A percentile compares a stretch with the other conserved stretches of the same genome.
Evolutionary conservation across 139 green algal genomes (phyloP).

Genomic region (Chlamydomonas schloesseri): DNA sequence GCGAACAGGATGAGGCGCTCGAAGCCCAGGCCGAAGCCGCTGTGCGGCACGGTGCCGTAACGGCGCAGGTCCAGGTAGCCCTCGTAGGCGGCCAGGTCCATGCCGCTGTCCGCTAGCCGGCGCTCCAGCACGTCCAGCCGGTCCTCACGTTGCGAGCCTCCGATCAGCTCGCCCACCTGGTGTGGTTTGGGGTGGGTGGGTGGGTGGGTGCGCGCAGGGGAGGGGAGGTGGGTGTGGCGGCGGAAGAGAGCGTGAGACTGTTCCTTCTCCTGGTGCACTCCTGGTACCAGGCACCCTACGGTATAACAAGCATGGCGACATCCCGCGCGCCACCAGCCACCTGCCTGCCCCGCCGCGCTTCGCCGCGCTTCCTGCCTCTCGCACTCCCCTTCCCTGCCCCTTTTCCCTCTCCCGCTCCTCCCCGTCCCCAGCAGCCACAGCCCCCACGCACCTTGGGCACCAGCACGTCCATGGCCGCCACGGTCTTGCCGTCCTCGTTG

Average conservation of each 20-base stretch:
- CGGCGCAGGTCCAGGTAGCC: constrained; percentile 96
- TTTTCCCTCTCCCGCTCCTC: background rate
- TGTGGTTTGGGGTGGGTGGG: background rate
- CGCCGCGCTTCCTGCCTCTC: no score
- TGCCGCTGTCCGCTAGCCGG: constrained; percentile 79
- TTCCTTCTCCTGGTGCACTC: no score
- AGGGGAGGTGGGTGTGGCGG: background rate
- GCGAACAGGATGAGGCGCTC: constrained; percentile 98
- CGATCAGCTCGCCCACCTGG: constrained; percentile 91
- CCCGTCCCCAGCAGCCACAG: background rate
- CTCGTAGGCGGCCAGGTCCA: constrained; percentile 87
- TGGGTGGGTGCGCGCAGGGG: background rate
- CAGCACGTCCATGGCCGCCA: constrained; percentile 98
- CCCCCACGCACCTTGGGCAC: constrained; percentile 86
- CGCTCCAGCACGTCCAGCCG: constrained; percentile 73
- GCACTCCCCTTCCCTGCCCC: no score
- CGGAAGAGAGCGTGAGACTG: no score
- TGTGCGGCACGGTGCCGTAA: constrained; percentile 95
- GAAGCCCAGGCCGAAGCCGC: constrained; percentile 98
- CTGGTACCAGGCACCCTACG: no score
- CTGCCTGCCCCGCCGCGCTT: no score
- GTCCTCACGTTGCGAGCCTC: constrained; percentile 93
- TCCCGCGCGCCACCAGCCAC: no score
- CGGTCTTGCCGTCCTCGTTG: constrained; percentile 97
- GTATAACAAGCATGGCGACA: no score